These are phyloP conservation scores for Eragrostis nindensis DNA, from an alignment of 176 grass and related monocot species.

Conservation along the genomic window DNA sequence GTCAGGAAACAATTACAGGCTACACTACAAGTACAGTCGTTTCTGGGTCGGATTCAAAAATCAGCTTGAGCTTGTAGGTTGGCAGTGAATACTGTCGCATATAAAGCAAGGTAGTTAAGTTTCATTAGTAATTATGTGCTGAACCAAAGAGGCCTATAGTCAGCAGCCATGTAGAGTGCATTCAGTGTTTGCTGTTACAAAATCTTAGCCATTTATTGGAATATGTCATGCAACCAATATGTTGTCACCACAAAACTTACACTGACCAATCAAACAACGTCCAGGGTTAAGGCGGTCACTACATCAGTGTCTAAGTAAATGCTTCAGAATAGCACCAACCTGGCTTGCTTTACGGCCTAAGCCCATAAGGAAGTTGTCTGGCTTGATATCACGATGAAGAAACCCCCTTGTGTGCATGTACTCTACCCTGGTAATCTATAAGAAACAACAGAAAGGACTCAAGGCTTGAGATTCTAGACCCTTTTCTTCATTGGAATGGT, in stretches of 20 bases:
- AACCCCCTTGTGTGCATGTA: slow-evolving; percentile 94
- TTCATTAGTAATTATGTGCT: not conserved
- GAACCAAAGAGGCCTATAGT: not conserved
- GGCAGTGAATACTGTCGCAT: not conserved
- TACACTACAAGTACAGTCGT: too few relatives aligned
- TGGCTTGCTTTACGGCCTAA: slow-evolving; percentile 84
- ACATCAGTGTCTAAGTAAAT: slow-evolving; percentile 26
- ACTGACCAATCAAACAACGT: slow-evolving; percentile 2
- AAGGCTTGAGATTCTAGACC: not conserved
- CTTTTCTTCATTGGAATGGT: slow-evolving; percentile 21
- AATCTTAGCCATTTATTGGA: slow-evolving; percentile 26
- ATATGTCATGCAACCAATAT: slow-evolving; percentile 32
- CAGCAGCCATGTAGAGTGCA: slow-evolving; percentile 18
- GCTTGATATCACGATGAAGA: slow-evolving; percentile 98
- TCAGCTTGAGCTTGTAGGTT: not conserved
- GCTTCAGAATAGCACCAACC: slow-evolving; percentile 47
- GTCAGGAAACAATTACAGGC: not conserved
- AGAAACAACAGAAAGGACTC: slow-evolving; percentile 28
- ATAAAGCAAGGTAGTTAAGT: not conserved
- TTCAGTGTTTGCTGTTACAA: not conserved
- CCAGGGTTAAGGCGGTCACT: not conserved
- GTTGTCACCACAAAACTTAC: slow-evolving; percentile 13
- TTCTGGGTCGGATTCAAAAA: slow-evolving; percentile 6
- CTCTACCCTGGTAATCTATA: slow-evolving; percentile 81
- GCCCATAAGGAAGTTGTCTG: slow-evolving; percentile 91